phyloP scores from a whole-genome alignment of 2,329 filamentous ascomycete genomes.

The Fusarium goolgardi region DNA sequence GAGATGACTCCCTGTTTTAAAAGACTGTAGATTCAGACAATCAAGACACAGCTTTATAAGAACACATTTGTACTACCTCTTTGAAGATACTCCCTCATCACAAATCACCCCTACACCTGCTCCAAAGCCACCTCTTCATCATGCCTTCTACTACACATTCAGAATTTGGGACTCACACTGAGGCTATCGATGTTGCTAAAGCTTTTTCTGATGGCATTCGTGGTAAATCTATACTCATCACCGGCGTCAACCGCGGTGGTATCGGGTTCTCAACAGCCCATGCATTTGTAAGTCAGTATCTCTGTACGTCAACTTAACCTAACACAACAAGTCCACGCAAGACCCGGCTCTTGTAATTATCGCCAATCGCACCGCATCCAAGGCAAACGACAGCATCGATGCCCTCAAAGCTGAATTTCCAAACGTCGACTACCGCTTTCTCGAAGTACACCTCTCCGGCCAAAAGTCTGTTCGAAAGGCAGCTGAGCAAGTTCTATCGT shows the following conservation, averaged over 20 bases:
- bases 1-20: fast-evolving
- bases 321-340: background rate
- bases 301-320: fast-evolving
- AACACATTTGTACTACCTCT: background rate
- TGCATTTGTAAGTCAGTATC: background rate
- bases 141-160: slow-evolving; percentile 19
- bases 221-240: slow-evolving; percentile 2
- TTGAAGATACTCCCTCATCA: fast-evolving
- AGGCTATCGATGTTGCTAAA: background rate
- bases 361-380: background rate
- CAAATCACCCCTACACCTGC: too few species aligned
- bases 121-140: background rate
- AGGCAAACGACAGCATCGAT: background rate
- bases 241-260: slow-evolving; percentile 1
- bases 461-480: background rate
- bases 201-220: background rate
- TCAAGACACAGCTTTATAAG: background rate
- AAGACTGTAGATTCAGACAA: background rate
- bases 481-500: background rate
- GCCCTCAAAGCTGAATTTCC: background rate
- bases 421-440: background rate
- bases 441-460: slow-evolving; percentile 1
- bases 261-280: slow-evolving; percentile 12
- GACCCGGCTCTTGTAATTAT: background rate
- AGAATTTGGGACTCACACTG: background rate